Evolutionary conservation across 139 green algal species (phyloP).

Genomic region (Volvox reticuliferus): DNA sequence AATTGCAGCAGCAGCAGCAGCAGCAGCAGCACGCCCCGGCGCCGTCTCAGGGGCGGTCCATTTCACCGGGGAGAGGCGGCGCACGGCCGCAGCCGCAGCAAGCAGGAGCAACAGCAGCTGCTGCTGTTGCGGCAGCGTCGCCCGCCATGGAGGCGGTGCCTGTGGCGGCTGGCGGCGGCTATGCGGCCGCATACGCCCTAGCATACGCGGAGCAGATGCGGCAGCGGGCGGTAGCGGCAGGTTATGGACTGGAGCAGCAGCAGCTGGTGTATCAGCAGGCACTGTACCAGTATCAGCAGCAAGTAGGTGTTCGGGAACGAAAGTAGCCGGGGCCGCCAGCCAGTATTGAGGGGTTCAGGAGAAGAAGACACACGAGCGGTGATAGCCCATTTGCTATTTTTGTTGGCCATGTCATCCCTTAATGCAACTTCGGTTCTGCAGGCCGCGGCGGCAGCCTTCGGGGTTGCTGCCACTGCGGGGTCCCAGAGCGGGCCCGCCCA

Average conservation of each 20-base stretch:
- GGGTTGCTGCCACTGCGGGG: background rate
- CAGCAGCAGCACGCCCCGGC: constrained; percentile 41
- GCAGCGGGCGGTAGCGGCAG: constrained; percentile 31
- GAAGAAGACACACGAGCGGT: no score
- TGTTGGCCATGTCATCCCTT: no score
- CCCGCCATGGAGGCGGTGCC: background rate
- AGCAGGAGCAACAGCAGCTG: background rate
- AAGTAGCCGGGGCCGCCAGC: no score
- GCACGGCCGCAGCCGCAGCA: background rate
- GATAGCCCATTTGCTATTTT: no score
- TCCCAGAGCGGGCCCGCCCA: background rate
- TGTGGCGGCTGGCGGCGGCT: constrained; percentile 29
- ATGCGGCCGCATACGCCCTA: constrained; percentile 28
- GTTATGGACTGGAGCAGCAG: constrained; percentile 32
- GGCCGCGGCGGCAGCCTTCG: background rate
- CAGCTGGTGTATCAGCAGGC: constrained; percentile 44
- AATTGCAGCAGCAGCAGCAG: constrained; percentile 40
- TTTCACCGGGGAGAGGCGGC: background rate
- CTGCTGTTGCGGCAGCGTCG: background rate
- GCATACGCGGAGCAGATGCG: constrained; percentile 35
- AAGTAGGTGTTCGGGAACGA: background rate
- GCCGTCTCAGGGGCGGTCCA: background rate
- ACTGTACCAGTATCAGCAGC: constrained; percentile 44
- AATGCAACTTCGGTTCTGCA: background rate
- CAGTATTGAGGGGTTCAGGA: no score